A percentile compares a stretch with the other conserved stretches of the same genome.
These are phyloP conservation scores for Alternaria tenuissima DNA, from an alignment of 2,329 filamentous ascomycete genomes.

Conservation along the genomic window DNA sequence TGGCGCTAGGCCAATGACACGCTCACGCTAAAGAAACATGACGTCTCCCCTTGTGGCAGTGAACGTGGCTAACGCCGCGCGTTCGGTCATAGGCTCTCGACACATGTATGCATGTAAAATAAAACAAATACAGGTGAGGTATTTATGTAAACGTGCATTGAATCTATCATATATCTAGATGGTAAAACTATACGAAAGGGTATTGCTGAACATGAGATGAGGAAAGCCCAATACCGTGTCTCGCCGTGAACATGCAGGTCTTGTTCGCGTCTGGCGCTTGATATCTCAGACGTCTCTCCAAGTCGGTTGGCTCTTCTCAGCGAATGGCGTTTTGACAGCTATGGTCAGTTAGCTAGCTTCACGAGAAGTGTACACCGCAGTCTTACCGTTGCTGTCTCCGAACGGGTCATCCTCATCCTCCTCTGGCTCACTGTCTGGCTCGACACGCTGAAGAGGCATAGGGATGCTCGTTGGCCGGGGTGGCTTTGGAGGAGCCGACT, in stretches of 20 bases:
- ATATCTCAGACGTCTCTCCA: slow-evolving; percentile 48
- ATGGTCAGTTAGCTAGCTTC: slow-evolving; percentile 14
- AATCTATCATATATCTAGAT: neutral
- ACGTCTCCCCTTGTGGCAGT: slow-evolving; percentile 37
- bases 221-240: slow-evolving; percentile 6
- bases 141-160: neutral
- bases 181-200: slow-evolving; percentile 2
- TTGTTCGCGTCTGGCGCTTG: neutral
- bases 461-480: slow-evolving; percentile 56
- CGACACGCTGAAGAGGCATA: slow-evolving; percentile 50
- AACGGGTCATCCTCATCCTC: slow-evolving; percentile 83
- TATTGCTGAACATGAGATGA: slow-evolving; percentile 8
- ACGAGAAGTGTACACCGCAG: too few relatives aligned
- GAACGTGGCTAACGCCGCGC: slow-evolving; percentile 11
- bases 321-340: slow-evolving; percentile 63
- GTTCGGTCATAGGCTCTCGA: neutral
- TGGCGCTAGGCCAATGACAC: slow-evolving; percentile 22
- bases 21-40: slow-evolving; percentile 27
- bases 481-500: slow-evolving; percentile 58
- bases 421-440: slow-evolving; percentile 65
- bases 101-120: neutral
- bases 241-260: neutral
- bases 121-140: neutral
- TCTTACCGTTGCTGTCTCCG: slow-evolving; percentile 74
- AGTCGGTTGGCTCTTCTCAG: slow-evolving; percentile 41